Conservation (phyloP, 495 filamentous ascomycete genomes). For the Glutinoglossum americanum region DNA sequence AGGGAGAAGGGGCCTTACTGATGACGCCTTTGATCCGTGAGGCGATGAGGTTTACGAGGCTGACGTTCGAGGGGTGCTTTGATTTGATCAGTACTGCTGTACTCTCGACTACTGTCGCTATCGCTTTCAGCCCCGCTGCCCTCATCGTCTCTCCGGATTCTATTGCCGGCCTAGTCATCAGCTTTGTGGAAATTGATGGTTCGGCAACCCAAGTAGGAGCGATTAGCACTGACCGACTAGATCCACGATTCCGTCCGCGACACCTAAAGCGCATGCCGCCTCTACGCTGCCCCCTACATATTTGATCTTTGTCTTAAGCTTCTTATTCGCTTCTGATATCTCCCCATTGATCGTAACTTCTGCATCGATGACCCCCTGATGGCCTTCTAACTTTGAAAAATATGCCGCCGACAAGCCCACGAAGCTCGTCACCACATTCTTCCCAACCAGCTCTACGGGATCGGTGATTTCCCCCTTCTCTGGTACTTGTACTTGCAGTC, state of each 20-base stretch:
- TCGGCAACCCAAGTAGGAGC: background rate
- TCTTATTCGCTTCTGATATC: slow-evolving; percentile 9
- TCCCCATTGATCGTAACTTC: slow-evolving; percentile 8
- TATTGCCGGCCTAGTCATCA: slow-evolving; percentile 15
- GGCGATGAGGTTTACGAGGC: slow-evolving; percentile 59
- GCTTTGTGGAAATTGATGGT: background rate
- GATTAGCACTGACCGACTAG: slow-evolving; percentile 51
- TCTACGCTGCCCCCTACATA: slow-evolving; percentile 91
- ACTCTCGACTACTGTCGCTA: slow-evolving; percentile 76
- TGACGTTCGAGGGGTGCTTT: slow-evolving; percentile 54
- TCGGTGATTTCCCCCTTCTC: slow-evolving; percentile 52
- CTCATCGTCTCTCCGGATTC: slow-evolving; percentile 98
- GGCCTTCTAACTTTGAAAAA: slow-evolving; percentile 52
- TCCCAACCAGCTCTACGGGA: slow-evolving; percentile 66
- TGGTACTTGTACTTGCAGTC: slow-evolving; percentile 87
- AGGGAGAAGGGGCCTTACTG: slow-evolving; percentile 25
- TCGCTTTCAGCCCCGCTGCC: slow-evolving; percentile 85
- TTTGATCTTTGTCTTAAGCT: slow-evolving; percentile 63
- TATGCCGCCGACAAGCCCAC: slow-evolving; percentile 59
- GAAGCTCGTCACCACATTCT: slow-evolving; percentile 90
- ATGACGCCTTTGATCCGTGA: slow-evolving; percentile 80
- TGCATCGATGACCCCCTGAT: slow-evolving; percentile 1
- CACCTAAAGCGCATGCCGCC: slow-evolving; percentile 83
- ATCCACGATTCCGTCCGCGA: slow-evolving; percentile 93
- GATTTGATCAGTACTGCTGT: slow-evolving; percentile 85